Conservation (phyloP, 306 rosid genomes). For the Clitoria ternatea region DNA sequence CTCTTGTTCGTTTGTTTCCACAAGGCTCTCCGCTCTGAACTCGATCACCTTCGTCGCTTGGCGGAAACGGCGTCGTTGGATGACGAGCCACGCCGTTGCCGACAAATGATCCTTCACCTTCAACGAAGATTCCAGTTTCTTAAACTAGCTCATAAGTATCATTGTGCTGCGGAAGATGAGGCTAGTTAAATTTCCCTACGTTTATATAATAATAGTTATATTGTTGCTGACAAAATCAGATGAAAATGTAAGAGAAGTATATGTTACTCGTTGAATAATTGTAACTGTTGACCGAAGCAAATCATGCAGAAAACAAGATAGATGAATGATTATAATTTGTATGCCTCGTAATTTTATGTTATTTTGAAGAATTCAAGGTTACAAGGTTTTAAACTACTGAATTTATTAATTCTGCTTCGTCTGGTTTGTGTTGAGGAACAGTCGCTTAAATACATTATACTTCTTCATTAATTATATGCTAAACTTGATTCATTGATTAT, state of each 20-base stretch:
- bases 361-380: background rate
- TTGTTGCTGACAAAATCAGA: background rate
- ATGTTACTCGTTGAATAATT: background rate
- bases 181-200: conserved; percentile 38
- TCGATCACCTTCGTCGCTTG: conserved; percentile 41
- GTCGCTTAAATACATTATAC: background rate
- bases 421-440: background rate
- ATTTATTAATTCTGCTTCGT: background rate
- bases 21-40: conserved; percentile 66
- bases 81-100: background rate
- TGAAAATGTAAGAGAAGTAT: background rate
- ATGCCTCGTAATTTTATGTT: background rate
- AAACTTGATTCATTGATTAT: background rate
- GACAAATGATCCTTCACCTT: conserved; percentile 39
- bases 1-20: conserved; percentile 69
- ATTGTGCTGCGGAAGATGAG: conserved; percentile 85
- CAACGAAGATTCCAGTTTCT: conserved; percentile 62
- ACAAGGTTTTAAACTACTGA: background rate
- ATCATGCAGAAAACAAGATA: background rate
- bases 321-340: background rate
- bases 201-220: background rate
- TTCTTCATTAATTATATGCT: background rate
- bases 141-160: conserved; percentile 60
- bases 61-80: conserved; percentile 45
- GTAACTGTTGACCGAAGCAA: background rate